Conservation (phyloP, 257 asterid species). For the Dorcoceras hygrometricum region DNA sequence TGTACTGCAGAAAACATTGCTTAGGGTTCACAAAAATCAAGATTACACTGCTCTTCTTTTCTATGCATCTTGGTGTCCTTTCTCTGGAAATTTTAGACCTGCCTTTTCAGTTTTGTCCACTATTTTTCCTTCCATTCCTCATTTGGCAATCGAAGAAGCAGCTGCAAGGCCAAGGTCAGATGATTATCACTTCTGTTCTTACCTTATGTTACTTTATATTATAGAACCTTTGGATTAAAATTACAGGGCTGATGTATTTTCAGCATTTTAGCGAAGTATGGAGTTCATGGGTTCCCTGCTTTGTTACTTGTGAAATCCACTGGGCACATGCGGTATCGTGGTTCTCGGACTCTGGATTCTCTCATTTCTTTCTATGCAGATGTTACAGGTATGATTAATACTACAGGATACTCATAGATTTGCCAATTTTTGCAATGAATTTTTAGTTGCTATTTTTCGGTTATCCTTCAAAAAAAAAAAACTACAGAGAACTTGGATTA, state of each 20-base stretch:
- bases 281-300: constrained; percentile 91
- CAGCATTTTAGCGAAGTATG: constrained; percentile 94
- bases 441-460: constrained; percentile 5
- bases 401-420: constrained; percentile 5
- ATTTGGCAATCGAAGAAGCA: constrained; percentile 87
- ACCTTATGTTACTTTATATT: constrained; percentile 14
- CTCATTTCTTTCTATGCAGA: constrained; percentile 62
- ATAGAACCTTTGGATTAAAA: constrained; percentile 20
- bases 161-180: constrained; percentile 90
- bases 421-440: neutral
- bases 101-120: constrained; percentile 67
- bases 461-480: constrained; percentile 4
- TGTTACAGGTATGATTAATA: constrained; percentile 60
- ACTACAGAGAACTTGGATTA: neutral
- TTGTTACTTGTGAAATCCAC: constrained; percentile 81
- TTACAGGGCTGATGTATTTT: constrained; percentile 27
- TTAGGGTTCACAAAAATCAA: constrained; percentile 58
- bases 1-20: constrained; percentile 71
- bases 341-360: constrained; percentile 82
- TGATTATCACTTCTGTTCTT: constrained; percentile 14
- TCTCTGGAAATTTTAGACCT: constrained; percentile 68
- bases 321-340: constrained; percentile 70
- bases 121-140: constrained; percentile 82
- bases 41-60: constrained; percentile 78
- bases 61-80: constrained; percentile 98